Percentiles rank a stretch among this genome's conserved stretches.
These are phyloP conservation scores for Achaetomium macrosporum DNA, from an alignment of 2,329 filamentous ascomycete genomes.

Conservation along the genomic window DNA sequence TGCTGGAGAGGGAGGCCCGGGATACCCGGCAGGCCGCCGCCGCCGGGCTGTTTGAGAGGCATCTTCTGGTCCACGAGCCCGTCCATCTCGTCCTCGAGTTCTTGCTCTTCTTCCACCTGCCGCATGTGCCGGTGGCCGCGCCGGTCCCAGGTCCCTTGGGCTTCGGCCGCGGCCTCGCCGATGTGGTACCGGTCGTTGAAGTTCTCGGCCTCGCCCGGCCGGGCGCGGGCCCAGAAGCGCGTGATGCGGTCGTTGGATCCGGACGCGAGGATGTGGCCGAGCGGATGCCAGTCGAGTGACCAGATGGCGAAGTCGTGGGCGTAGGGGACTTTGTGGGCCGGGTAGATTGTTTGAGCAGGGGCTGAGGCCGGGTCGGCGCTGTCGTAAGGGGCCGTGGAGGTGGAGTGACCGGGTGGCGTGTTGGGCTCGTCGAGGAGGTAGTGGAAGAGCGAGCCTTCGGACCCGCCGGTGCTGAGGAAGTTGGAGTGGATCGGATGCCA, in stretches of 20 bases:
- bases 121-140: constrained; percentile 70
- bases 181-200: constrained; percentile 93
- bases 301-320: constrained; percentile 95
- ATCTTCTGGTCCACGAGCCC: constrained; percentile 88
- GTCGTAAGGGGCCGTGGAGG: constrained; percentile 77
- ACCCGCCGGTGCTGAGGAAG: constrained; percentile 82
- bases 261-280: constrained; percentile 90
- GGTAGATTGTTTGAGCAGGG: constrained; percentile 84
- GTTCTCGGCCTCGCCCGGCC: constrained; percentile 80
- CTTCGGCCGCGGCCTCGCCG: constrained; percentile 86
- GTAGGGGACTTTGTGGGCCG: constrained; percentile 77
- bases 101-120: constrained; percentile 89
- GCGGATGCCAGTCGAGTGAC: constrained; percentile 96
- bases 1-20: constrained; percentile 51
- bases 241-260: constrained; percentile 96
- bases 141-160: constrained; percentile 88
- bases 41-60: constrained; percentile 51
- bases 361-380: constrained; percentile 71
- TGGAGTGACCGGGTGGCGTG: constrained; percentile 64
- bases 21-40: constrained; percentile 43
- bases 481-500: constrained; percentile 94
- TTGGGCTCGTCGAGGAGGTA: constrained; percentile 96
- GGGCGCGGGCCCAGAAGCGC: constrained; percentile 87
- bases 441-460: constrained; percentile 84
- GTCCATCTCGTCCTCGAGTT: constrained; percentile 88